Conservation (phyloP, 1,284 basidiomycete genomes). For the Pyrrhoderma noxium region DNA sequence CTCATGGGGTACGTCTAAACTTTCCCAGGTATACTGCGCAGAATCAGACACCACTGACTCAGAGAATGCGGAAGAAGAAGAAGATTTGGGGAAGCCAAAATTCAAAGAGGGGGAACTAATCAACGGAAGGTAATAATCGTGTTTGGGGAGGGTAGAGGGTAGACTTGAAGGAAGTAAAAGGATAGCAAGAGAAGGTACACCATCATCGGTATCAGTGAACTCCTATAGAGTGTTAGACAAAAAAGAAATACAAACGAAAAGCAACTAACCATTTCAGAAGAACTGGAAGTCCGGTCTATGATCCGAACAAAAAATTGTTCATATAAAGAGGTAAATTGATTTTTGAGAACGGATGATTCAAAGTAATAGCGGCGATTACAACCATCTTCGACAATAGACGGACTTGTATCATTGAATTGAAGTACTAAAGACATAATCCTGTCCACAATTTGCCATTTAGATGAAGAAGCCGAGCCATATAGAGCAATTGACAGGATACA, state of each 20-base stretch:
- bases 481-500: slow-evolving; percentile 10
- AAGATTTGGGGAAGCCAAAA: slow-evolving; percentile 3
- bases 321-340: neutral
- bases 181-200: slow-evolving; percentile 13
- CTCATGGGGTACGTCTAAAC: slow-evolving; percentile 13
- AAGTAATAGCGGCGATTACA: slow-evolving; percentile 7
- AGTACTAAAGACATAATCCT: slow-evolving; percentile 10
- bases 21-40: slow-evolving; percentile 15
- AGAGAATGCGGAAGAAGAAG: slow-evolving; percentile 11
- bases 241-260: neutral
- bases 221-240: slow-evolving; percentile 11
- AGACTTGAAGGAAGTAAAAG: slow-evolving; percentile 14
- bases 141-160: slow-evolving; percentile 12
- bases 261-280: slow-evolving; percentile 10
- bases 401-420: neutral
- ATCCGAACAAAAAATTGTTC: slow-evolving; percentile 7
- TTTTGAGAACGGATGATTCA: neutral
- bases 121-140: slow-evolving; percentile 16
- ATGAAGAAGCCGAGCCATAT: slow-evolving; percentile 16
- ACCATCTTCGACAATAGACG: slow-evolving; percentile 2
- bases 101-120: slow-evolving; percentile 12
- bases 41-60: slow-evolving; percentile 14
- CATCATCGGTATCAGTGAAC: neutral
- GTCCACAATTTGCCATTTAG: slow-evolving; percentile 17
- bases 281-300: slow-evolving; percentile 9